Evolutionary conservation across 1,284 basidiomycete genomes (phyloP).

Genomic region (Gymnopus androsaceus): DNA sequence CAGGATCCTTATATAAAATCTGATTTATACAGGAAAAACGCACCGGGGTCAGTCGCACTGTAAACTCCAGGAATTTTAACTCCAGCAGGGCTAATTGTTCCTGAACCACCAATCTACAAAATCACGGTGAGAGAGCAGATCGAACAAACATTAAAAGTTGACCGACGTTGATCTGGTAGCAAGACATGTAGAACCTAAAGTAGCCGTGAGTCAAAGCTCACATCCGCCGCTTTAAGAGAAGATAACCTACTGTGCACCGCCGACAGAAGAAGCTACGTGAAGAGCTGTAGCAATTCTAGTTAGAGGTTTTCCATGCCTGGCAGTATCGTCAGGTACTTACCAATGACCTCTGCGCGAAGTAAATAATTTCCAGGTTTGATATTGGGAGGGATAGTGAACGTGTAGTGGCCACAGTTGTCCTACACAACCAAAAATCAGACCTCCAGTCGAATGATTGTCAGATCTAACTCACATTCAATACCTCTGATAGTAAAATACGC

Average conservation of each 20-base stretch:
- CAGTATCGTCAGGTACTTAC: slow-evolving; percentile 26
- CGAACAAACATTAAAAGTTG: not conserved
- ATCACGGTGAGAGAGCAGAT: slow-evolving; percentile 17
- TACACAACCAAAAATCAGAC: slow-evolving; percentile 21
- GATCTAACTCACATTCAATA: slow-evolving; percentile 33
- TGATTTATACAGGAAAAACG: slow-evolving; percentile 10
- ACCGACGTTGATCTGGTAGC: slow-evolving; percentile 48
- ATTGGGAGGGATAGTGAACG: slow-evolving; percentile 46
- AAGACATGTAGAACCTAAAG: slow-evolving; percentile 48
- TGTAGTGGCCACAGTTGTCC: slow-evolving; percentile 55
- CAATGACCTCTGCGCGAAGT: slow-evolving; percentile 54
- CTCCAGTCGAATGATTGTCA: not conserved
- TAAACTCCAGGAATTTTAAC: slow-evolving; percentile 52
- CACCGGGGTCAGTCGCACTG: slow-evolving; percentile 42
- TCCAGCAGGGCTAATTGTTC: slow-evolving; percentile 42
- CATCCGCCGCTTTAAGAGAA: not conserved
- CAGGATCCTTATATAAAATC: not conserved
- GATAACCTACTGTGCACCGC: slow-evolving; percentile 45
- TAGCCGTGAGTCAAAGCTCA: not conserved
- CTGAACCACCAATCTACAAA: slow-evolving; percentile 30
- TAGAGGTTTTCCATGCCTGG: not conserved
- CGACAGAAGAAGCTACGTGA: slow-evolving; percentile 43
- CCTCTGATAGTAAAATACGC: slow-evolving; percentile 24
- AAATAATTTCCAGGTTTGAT: slow-evolving; percentile 54
- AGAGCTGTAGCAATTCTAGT: slow-evolving; percentile 34